phyloP scores from a whole-genome alignment of 2,329 filamentous ascomycete species.

The Boeremia exigua region DNA sequence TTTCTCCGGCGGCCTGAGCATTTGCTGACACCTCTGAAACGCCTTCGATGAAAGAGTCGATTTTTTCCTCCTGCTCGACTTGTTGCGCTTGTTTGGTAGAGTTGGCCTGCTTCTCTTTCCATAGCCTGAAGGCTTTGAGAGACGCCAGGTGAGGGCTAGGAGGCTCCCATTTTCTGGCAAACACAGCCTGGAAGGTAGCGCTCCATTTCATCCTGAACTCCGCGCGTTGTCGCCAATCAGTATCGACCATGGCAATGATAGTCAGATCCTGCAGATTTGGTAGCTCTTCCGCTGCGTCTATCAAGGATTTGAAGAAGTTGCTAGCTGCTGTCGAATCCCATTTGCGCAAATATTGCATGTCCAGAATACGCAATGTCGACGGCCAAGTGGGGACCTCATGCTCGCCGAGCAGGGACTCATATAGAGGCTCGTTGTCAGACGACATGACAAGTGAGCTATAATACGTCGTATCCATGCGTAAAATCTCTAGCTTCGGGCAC shows the following conservation, averaged over 20 bases:
- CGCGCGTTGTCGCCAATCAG: constrained; percentile 79
- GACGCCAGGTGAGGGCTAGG: constrained; percentile 54
- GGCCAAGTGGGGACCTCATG: constrained; percentile 81
- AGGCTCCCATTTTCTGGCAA: constrained; percentile 59
- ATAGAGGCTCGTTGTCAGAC: constrained; percentile 76
- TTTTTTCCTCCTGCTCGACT: constrained; percentile 16
- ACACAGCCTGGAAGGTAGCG: constrained; percentile 70
- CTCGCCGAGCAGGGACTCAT: constrained; percentile 67
- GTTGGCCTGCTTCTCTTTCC: constrained; percentile 35
- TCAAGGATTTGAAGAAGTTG: constrained; percentile 78
- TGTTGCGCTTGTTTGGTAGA: neutral
- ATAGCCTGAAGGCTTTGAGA: constrained; percentile 51
- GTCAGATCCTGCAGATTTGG: constrained; percentile 71
- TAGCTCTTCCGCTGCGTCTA: constrained; percentile 71
- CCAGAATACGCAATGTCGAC: constrained; percentile 69
- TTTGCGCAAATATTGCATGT: constrained; percentile 78
- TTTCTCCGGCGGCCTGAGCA: constrained; percentile 16
- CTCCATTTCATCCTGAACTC: constrained; percentile 81
- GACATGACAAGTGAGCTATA: constrained; percentile 72
- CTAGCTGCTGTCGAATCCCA: constrained; percentile 74
- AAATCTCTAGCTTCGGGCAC: constrained; percentile 73
- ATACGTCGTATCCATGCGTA: constrained; percentile 81
- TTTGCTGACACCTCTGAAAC: constrained; percentile 14
- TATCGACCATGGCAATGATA: constrained; percentile 75
- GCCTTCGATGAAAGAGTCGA: constrained; percentile 37